These are phyloP conservation scores for Lepiota subincarnata DNA, from an alignment of 768 basidiomycete species.

Conservation along the genomic window DNA sequence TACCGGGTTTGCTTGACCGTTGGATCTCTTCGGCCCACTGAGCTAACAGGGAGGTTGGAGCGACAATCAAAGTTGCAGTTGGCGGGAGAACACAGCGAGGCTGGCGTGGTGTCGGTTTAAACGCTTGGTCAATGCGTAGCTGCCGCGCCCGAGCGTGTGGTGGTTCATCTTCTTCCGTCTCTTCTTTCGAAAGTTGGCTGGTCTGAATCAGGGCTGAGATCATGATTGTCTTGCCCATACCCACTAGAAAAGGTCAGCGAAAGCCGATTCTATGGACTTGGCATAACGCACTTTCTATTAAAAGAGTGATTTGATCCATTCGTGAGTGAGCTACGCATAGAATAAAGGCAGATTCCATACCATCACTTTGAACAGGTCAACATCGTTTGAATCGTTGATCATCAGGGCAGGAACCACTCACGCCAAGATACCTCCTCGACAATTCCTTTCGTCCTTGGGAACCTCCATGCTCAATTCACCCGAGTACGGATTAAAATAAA, in stretches of 20 bases:
- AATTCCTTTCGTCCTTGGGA: constrained; percentile 73
- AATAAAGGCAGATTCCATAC: constrained; percentile 23
- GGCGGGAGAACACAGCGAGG: constrained; percentile 26
- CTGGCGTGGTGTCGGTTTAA: constrained; percentile 43
- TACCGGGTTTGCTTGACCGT: constrained; percentile 71
- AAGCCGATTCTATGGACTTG: constrained; percentile 1
- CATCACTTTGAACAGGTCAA: constrained; percentile 29
- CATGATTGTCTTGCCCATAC: constrained; percentile 97
- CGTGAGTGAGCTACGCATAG: neutral
- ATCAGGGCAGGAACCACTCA: constrained; percentile 33
- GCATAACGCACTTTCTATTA: constrained; percentile 45
- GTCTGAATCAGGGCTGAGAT: constrained; percentile 85
- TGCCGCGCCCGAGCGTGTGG: constrained; percentile 44
- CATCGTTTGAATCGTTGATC: neutral
- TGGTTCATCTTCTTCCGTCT: constrained; percentile 24
- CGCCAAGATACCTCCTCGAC: constrained; percentile 88
- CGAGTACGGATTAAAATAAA: constrained; percentile 90
- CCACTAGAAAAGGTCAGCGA: constrained; percentile 51
- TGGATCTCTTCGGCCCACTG: constrained; percentile 95
- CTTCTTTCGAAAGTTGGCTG: constrained; percentile 49
- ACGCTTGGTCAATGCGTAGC: constrained; percentile 58
- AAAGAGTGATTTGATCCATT: constrained; percentile 3
- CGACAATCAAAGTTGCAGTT: constrained; percentile 83
- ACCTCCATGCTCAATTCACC: constrained; percentile 86
- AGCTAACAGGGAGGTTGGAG: constrained; percentile 84